Evolutionary conservation across 2,329 filamentous ascomycete genomes (phyloP).

Genomic region (Diaporthe nobilis): DNA sequence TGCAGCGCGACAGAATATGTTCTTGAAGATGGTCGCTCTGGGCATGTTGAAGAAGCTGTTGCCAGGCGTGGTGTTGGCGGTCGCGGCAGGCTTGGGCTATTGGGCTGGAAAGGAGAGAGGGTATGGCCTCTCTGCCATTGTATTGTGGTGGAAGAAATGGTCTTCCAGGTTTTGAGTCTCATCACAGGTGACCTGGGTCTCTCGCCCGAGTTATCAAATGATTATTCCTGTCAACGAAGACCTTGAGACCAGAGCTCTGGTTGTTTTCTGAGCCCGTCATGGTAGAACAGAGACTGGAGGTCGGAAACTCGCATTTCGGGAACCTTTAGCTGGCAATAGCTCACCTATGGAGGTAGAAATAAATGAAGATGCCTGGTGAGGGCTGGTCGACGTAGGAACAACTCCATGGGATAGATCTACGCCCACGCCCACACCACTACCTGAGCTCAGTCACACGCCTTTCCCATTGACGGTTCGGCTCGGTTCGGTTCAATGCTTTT

Average conservation of each 20-base stretch:
- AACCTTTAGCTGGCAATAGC: neutral
- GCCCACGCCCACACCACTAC: neutral
- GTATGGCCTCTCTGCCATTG: neutral
- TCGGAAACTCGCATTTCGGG: neutral
- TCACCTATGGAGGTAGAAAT: neutral
- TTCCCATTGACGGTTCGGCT: neutral
- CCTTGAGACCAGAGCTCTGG: neutral
- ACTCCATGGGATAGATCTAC: neutral
- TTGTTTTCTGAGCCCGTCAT: no score
- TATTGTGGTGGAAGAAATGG: neutral
- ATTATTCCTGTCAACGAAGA: no score
- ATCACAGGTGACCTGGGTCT: neutral
- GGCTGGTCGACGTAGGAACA: neutral
- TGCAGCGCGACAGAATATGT: slow-evolving; percentile 15
- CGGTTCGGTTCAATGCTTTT: neutral
- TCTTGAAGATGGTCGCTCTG: slow-evolving; percentile 8
- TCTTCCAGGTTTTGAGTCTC: neutral
- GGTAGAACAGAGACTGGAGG: neutral
- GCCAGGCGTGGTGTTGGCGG: neutral
- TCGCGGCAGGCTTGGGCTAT: neutral
- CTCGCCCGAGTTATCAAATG: neutral
- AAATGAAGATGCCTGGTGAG: neutral
- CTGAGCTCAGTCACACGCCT: neutral
- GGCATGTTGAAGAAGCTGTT: neutral
- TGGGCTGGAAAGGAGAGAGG: neutral